Conservation (phyloP, 768 basidiomycete species). For the Tulasnella sp. region DNA sequence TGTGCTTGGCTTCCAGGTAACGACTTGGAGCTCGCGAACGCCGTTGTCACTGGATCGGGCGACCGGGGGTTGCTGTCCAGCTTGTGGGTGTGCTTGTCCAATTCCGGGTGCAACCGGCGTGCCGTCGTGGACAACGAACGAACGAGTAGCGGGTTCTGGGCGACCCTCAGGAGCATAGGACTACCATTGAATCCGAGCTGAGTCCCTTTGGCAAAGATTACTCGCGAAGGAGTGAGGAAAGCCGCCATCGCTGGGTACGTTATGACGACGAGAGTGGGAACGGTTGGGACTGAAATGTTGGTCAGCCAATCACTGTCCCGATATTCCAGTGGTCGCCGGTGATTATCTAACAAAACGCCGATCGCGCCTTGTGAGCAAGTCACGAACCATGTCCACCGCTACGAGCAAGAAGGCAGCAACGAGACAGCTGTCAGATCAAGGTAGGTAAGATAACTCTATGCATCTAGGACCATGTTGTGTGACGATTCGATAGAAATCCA, state of each 20-base stretch:
- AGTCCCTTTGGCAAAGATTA: not conserved
- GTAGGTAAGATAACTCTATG: slow-evolving; percentile 34
- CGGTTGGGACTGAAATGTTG: slow-evolving; percentile 1
- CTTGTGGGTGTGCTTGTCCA: slow-evolving; percentile 11
- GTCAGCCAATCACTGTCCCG: not conserved
- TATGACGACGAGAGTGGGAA: slow-evolving; percentile 1
- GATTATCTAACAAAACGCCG: slow-evolving; percentile 8
- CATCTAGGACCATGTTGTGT: slow-evolving; percentile 31
- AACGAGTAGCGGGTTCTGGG: slow-evolving; percentile 5
- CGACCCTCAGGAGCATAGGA: not conserved
- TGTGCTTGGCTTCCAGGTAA: slow-evolving; percentile 5
- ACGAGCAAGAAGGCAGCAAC: slow-evolving; percentile 39
- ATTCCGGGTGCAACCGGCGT: slow-evolving; percentile 1
- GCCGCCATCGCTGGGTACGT: not conserved
- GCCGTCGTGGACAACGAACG: slow-evolving; percentile 8
- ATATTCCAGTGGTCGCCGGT: not conserved
- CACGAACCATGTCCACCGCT: slow-evolving; percentile 21
- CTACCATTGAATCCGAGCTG: slow-evolving; percentile 1
- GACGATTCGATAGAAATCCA: slow-evolving; percentile 49
- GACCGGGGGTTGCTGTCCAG: slow-evolving; percentile 13
- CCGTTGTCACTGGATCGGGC: slow-evolving; percentile 13
- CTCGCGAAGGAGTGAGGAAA: not conserved
- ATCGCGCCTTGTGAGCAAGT: slow-evolving; percentile 26
- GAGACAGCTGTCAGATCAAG: slow-evolving; percentile 52
- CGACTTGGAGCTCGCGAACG: not conserved